Evolutionary conservation across 208 protist species (phyloP).

Genomic region (Leishmania aethiopica): DNA sequence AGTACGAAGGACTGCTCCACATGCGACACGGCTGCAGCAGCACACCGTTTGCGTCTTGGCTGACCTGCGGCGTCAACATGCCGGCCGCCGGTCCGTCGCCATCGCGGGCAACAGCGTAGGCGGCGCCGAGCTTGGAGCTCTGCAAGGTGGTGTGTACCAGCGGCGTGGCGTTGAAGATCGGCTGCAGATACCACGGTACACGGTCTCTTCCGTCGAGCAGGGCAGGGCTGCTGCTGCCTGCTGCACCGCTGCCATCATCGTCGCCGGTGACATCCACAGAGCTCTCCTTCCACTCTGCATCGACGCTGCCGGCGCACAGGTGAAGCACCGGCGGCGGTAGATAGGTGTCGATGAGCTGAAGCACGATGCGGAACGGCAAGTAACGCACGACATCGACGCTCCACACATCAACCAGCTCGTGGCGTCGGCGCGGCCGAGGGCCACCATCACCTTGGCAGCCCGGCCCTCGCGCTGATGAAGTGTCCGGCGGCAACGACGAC

Average conservation of each 20-base stretch:
- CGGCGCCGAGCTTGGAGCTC: slow-evolving; percentile 23
- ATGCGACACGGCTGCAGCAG: slow-evolving; percentile 31
- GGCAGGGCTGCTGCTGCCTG: background rate
- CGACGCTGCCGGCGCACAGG: slow-evolving; percentile 10
- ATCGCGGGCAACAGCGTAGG: slow-evolving; percentile 25
- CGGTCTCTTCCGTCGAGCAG: slow-evolving; percentile 20
- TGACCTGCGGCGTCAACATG: slow-evolving; percentile 16
- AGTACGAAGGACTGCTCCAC: slow-evolving; percentile 33
- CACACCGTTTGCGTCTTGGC: slow-evolving; percentile 30
- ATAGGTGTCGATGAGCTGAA: slow-evolving; percentile 66
- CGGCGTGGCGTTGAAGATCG: slow-evolving; percentile 21
- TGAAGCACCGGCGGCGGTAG: slow-evolving; percentile 42
- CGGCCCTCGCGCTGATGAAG: background rate
- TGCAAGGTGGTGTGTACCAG: slow-evolving; percentile 22
- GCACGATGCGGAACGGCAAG: slow-evolving; percentile 42
- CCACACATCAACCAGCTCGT: slow-evolving; percentile 22
- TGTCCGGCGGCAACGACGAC: background rate
- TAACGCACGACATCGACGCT: slow-evolving; percentile 27
- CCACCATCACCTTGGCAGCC: background rate
- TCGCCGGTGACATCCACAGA: slow-evolving; percentile 2
- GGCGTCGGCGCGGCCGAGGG: slow-evolving; percentile 1
- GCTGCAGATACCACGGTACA: slow-evolving; percentile 34
- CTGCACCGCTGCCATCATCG: background rate
- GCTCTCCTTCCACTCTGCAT: background rate
- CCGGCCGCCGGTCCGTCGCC: slow-evolving; percentile 15